Percentiles rank a stretch among this genome's conserved stretches.
phyloP scores from a whole-genome alignment of 805 yeast genomes.

The Teunomyces kruisii region DNA sequence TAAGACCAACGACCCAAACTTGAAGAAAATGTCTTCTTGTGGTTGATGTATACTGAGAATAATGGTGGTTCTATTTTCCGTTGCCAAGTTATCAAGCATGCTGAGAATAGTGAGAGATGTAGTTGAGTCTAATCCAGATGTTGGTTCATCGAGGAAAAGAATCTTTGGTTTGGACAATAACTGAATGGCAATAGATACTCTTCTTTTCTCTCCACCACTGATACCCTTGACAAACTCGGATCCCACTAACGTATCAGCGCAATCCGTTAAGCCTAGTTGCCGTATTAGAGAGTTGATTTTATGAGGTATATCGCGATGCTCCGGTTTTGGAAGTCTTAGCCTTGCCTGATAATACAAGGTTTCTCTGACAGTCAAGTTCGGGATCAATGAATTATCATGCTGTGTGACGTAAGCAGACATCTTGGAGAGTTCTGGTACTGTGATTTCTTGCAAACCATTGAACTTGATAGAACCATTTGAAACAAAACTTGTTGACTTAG shows the following conservation, averaged over 20 bases:
- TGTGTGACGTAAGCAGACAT: slow-evolving; percentile 27
- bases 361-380: slow-evolving; percentile 25
- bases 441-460: slow-evolving; percentile 14
- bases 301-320: slow-evolving; percentile 16
- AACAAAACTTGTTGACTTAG: slow-evolving; percentile 12
- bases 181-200: slow-evolving; percentile 30
- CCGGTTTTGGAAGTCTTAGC: slow-evolving; percentile 19
- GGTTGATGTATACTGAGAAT: slow-evolving; percentile 28
- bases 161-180: slow-evolving; percentile 23
- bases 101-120: slow-evolving; percentile 20
- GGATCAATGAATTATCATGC: slow-evolving; percentile 22
- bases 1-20: slow-evolving; percentile 20
- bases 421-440: slow-evolving; percentile 15
- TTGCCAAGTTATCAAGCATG: slow-evolving; percentile 18
- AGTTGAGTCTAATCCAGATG: slow-evolving; percentile 27
- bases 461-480: slow-evolving; percentile 15
- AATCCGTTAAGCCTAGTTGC: slow-evolving; percentile 23
- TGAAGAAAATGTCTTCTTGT: slow-evolving; percentile 19
- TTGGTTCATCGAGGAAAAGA: slow-evolving; percentile 27
- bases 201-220: slow-evolving; percentile 28
- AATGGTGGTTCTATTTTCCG: slow-evolving; percentile 19
- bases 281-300: slow-evolving; percentile 17
- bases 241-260: slow-evolving; percentile 28
- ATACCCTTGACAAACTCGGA: slow-evolving; percentile 22
- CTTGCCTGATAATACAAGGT: slow-evolving; percentile 25